Conservation (phyloP, 139 green algal species). For the Closterium sp. region DNA sequence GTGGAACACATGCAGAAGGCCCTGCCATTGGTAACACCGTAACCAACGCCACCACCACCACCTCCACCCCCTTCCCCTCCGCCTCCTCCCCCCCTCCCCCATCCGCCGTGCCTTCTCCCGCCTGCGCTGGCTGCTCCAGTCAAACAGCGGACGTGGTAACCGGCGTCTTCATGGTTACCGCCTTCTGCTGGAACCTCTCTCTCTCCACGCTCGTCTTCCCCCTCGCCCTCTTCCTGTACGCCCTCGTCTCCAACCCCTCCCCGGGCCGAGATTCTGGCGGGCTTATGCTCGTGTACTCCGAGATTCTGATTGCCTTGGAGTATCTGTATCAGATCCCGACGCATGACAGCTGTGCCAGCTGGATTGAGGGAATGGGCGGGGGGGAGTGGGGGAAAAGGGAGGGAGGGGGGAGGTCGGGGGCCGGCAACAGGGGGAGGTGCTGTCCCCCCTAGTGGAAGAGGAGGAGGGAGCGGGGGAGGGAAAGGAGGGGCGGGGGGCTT, state of each 20-base stretch:
- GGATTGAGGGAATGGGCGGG: neutral
- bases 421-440: neutral
- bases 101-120: too few species aligned
- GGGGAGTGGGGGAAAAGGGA: too few species aligned
- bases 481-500: too few species aligned
- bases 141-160: constrained; percentile 28
- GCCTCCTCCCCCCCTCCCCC: too few species aligned
- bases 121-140: neutral
- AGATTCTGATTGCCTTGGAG: constrained; percentile 18
- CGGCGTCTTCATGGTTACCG: constrained; percentile 20
- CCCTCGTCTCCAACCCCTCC: constrained; percentile 12
- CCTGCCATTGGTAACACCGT: too few species aligned
- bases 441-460: neutral
- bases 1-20: too few species aligned
- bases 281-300: constrained; percentile 33
- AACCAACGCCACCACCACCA: too few species aligned
- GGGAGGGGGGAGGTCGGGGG: too few species aligned
- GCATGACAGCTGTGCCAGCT: neutral
- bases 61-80: too few species aligned
- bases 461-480: too few species aligned
- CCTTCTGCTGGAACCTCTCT: constrained; percentile 37
- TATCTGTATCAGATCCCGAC: constrained; percentile 36
- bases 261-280: constrained; percentile 40
- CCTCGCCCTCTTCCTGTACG: constrained; percentile 31
- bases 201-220: constrained; percentile 31